Base-by-base conservation (phyloP, 2,329 filamentous ascomycete species). In the Trematosphaeria pertusa region DNA sequence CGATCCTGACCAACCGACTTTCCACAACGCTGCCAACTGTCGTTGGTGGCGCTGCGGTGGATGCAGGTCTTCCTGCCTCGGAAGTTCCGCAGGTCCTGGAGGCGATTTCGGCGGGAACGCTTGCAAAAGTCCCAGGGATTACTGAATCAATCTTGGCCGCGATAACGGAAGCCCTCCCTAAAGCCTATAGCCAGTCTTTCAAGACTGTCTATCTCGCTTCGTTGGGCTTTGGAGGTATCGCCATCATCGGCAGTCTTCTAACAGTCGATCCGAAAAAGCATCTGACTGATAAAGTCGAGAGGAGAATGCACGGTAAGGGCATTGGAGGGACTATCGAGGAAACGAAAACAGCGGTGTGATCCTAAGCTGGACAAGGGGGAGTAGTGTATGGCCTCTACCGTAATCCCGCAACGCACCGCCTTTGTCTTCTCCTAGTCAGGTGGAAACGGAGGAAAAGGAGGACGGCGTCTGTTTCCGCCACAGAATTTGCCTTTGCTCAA, bases 141-240 rank as follows among this genome's bases (percentile, higher is more conserved):
- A 48, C 38, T 2, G 10, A 37, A 6, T 41, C 42, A 10, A 35
- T 56, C 12, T 26, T 50, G 5, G 34, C 30, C 8, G 48, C 45
- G 9, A 44, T 55, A 11, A 15, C 35, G 8, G 19, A 28, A 28
- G 35, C 47, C 24, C 12, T 50, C 2, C 48, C 48, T 2, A 42
- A 10, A 6, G 51, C 54, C 7, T 57, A 57, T 31, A 31, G 36
- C 6, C 40, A 52, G 21, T 44, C 48, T 2, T 58, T 58, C 46
- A 58, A 58, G 44, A 56, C 46, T 2, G 54, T 58, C 3, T 58
- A 58, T 43, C 46, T 58, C 6, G 47, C 52, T 11, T 53, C 48
- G 9, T n/a, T 54, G 14, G 54, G 49, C 9, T 58, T 58, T 42
- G 52, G 52, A 37, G 54, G 45, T 18, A 54, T 56, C 20, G 54